Base-by-base conservation (phyloP, 345 rosid species). In the Excoecaria cochinchinensis region DNA sequence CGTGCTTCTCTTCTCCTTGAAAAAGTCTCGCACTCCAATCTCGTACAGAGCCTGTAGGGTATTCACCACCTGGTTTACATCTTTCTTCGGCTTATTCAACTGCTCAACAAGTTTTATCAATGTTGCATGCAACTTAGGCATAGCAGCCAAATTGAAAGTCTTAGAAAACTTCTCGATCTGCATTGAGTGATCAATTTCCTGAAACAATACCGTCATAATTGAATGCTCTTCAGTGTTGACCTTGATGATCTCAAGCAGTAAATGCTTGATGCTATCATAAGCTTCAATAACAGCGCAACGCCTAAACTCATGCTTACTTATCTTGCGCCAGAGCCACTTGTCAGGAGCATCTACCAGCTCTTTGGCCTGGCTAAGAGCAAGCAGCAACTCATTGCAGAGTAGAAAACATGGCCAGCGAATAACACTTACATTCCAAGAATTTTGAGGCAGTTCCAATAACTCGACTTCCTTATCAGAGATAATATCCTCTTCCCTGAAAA, bases 391-490 rank as follows among this genome's bases (percentile, higher is more conserved):
- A 76, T 95, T 95, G 84, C 99, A 91, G 69, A 95, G 88, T 69
- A 95, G 87, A 81, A 92, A 89, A 84, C 96, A 92, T 9, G 99
- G 99, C 99, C 99, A 95, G 51, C 98, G 90, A 78, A 95, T 83
- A 62, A 92, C 99, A 69, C 87, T 82, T 59, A 91, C 95, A 79
- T 92, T 86, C 98, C 98, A 95, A 61, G 90, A 80, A 90, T 95
- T 95, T 71, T 89, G 89, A 50, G 98, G 94, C 82, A 92, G 83
- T 85, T 95, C 98, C 85, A 92, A 79, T 46, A 95, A 85, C 85
- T 95, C 99, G 55, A 91, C 87, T 84, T 95, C 99, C 9, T 67
- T 73, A 77, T 95, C 98, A 85, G 97, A 90, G 79, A 95, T 87
- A 64, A 95, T 91, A 86, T 95, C 99, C 82, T 95, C 99, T 78